Conservation (phyloP, 169 alveolate species). For the Babesia sp. region DNA sequence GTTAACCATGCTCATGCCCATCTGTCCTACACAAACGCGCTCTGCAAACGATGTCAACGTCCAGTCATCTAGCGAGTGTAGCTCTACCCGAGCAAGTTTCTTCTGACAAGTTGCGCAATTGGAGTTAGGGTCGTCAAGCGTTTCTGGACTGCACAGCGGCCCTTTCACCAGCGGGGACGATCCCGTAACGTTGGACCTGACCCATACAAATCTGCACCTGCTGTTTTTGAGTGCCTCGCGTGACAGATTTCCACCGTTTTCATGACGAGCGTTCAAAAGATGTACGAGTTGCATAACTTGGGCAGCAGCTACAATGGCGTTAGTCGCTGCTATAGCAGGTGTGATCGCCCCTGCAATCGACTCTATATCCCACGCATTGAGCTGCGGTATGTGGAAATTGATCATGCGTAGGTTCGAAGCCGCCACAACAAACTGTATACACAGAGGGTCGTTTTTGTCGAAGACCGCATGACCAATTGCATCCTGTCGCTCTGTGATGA, state of each 20-base stretch:
- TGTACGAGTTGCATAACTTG: constrained; percentile 87
- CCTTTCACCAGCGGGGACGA: constrained; percentile 49
- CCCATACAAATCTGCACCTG: constrained; percentile 55
- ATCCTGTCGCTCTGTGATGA: constrained; percentile 15
- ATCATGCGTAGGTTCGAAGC: constrained; percentile 89
- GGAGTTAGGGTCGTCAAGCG: constrained; percentile 50
- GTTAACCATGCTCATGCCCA: constrained; percentile 42
- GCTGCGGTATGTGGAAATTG: constrained; percentile 83
- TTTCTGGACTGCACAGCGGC: constrained; percentile 52
- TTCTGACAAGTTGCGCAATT: constrained; percentile 50
- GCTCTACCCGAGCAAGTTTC: constrained; percentile 10
- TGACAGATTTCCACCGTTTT: neutral
- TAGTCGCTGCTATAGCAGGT: constrained; percentile 96
- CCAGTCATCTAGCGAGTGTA: constrained; percentile 39
- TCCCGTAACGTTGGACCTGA: constrained; percentile 55
- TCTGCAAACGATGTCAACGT: constrained; percentile 22
- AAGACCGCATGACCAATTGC: constrained; percentile 74
- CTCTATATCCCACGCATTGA: constrained; percentile 82
- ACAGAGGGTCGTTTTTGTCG: constrained; percentile 90
- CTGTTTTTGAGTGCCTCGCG: constrained; percentile 2
- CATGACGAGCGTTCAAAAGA: constrained; percentile 24
- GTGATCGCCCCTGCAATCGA: constrained; percentile 96
- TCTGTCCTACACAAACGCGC: neutral
- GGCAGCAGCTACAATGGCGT: constrained; percentile 91
- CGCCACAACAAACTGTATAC: constrained; percentile 88